Conservation (phyloP, 352 stramenopile species). For the Pelagophyceae sp. region DNA sequence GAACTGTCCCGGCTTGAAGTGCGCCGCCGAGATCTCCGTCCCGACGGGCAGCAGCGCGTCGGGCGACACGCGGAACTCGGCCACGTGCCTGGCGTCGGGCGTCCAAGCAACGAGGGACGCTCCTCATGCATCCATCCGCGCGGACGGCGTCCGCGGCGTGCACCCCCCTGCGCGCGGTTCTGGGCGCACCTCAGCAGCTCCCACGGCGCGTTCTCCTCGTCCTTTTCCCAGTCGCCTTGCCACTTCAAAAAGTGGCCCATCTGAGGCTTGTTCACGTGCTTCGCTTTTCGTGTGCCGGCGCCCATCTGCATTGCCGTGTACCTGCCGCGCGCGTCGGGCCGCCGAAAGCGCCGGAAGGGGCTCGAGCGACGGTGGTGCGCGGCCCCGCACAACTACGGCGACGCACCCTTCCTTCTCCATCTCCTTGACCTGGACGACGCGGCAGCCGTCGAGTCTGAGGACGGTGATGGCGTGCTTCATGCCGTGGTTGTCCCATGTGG, state of each 20-base stretch:
- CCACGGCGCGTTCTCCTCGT: neutral
- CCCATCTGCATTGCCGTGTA: slow-evolving; percentile 90
- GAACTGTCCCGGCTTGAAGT: slow-evolving; percentile 96
- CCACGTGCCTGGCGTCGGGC: slow-evolving; percentile 48
- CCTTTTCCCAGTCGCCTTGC: neutral
- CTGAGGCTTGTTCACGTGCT: slow-evolving; percentile 86
- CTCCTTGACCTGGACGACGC: slow-evolving; percentile 35
- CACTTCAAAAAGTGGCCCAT: slow-evolving; percentile 40
- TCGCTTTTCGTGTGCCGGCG: slow-evolving; percentile 84
- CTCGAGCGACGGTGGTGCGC: too few species aligned
- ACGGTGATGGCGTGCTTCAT: slow-evolving; percentile 91
- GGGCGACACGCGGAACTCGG: slow-evolving; percentile 40
- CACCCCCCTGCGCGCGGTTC: too few species aligned
- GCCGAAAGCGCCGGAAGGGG: too few species aligned
- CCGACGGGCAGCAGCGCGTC: slow-evolving; percentile 68
- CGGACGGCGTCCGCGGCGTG: too few species aligned
- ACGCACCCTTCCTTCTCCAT: slow-evolving; percentile 62
- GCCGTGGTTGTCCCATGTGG: slow-evolving; percentile 94
- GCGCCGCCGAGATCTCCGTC: slow-evolving; percentile 80
- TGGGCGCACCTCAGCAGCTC: slow-evolving; percentile 60
- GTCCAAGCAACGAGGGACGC: slow-evolving; percentile 87
- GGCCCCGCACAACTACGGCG: too few species aligned
- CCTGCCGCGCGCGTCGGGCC: neutral
- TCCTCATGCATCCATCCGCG: too few species aligned
- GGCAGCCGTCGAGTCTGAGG: slow-evolving; percentile 57